Evolutionary conservation across 2,329 filamentous ascomycete genomes (phyloP), one percentile per base, ranked within the genome.

Genomic region (Aspergillus sp.): DNA sequence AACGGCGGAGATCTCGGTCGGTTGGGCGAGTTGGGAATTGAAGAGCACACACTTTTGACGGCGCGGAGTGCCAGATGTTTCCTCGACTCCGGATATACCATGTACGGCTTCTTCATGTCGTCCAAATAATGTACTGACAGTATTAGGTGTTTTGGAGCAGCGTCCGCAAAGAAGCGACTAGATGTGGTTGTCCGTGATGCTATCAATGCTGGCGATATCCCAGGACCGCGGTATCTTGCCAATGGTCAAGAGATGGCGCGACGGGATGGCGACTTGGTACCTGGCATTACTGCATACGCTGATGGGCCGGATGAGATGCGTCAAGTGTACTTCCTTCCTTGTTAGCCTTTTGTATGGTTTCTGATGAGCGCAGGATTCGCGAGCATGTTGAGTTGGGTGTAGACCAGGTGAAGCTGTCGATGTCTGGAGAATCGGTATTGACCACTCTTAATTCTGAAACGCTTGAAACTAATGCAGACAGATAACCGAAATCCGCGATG

Each of bases 211-310:
- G 81, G 79, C 0, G 68, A 77, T 52, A 75, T 82, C 6, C 77
- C 79, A 1, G 80, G 80, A 1, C 80, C 79, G 3, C 69, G 79
- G 15, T 79, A 73, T 53, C 70, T 82, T 0, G 78, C 79, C 1
- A 83, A 82, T 62, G 77, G 75, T 0, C 75, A 78, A 57, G 80
- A 83, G 62, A 81, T 83, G 53, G 77, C 79, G 2, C 65, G 70
- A 6, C 67, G 68, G 17, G 77, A 76, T 55, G 80, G 79, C 0
- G 79, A 79, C 12, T 67, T 82, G 1, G 74, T 79, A 4, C 63
- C 71, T 3, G 72, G 72, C 3, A 78, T 78, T 35, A 77, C 75
- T n/a, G 73, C 74, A 0, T 78, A 70, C 68, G 77, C 68, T 19
- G 75, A 79, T 58, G 77, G 45, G 4, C 45, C 45, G 23, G 45